Evolutionary conservation across 768 basidiomycete species (phyloP), one percentile per base, ranked within the genome.

Genomic region (Cantharellus anzutake): DNA sequence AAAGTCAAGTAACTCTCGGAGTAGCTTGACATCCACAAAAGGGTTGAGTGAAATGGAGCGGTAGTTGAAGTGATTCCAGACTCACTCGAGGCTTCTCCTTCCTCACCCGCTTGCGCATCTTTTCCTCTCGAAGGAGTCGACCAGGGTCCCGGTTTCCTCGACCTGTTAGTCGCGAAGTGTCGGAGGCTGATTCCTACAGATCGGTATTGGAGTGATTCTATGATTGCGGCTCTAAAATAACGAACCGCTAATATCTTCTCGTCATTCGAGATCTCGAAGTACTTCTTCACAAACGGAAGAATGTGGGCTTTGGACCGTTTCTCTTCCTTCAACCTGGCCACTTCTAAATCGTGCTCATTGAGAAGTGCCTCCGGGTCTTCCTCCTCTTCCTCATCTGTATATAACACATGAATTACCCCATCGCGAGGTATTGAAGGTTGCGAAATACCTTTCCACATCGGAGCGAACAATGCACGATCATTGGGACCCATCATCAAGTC

Each of bases 11-110:
- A 99, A 76, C 62, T 97, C 91, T 67, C 83, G 81, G 71, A 97
- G 92, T 61, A 97, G 77, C 93, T 3, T 5, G 11, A 42, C 56
- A 42, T 42, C 42, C 16, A 50, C 56, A 58, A 3, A 11, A 44
- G 60, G 37, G 5, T 60, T 42, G 59, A 53, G 59, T 40, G 11
- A 42, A 11, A 4, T 44, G 14, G 51, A 51, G 51, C 34, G 41
- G 42, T 40, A 55, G 57, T 5, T 20, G 44, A 11, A 4, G 4
- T 34, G 16, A 44, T 48, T 34, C 57, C 56, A n/a, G 34, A 72
- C 82, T 63, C 68, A 96, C 94, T 67, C 86, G 79, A 37, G 94
- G 94, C 67, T 96, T 97, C 72, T 94, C 85, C 68, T 88, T 86
- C 60, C 76, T 77, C 11, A 99, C 91, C 38, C 93, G 76, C 70